Evolutionary conservation across 805 yeast species (phyloP), one percentile per base, ranked within the genome.

Genomic region (Nakazawaea ambrosiae): DNA sequence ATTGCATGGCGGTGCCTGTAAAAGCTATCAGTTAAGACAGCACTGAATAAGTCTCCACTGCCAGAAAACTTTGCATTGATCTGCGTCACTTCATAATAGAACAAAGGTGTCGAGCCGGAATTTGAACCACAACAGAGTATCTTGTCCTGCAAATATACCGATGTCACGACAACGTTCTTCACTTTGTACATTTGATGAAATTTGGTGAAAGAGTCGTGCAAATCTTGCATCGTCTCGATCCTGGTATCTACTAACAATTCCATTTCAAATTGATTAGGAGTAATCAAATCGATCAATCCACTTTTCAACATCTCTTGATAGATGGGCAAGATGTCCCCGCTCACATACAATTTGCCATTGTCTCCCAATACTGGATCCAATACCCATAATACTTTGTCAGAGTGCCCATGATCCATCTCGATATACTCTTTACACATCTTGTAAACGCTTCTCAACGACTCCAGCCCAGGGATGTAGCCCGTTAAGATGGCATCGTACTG

Each of bases 361-460:
- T 90, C 97, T 10, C 97, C 97, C 54, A 90, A 60, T 1, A 90
- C 92, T 1, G 97, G 97, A 55, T 90, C 97, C 34, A 90, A 54
- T 4, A 89, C 67, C 78, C 90, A 77, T 14, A 72, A 57, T 0
- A 72, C 61, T 2, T 40, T 32, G 25, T 47, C 27, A 34, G 51
- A 45, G 36, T 49, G 51, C 32, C 36, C 27, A 4, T 11, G 19
- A 22, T 22, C n/a, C 6, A 4, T 35, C 30, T 47, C 51, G 33
- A 60, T 60, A 34, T 61, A 55, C 42, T 36, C 42, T 11, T 42
- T 45, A 24, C 69, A 63, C 2, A 77, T 53, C 11, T 64, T 52
- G 27, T 67, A 68, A 0, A 85, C 68, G 0, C 68, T 66, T 27
- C 58, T 50, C 34, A 87, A 61, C 4, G 75, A 74, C 24, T 67